A percentile compares a stretch with the other conserved stretches of the same genome.
phyloP scores from a whole-genome alignment of 164 flowering plant genomes.

The Liriodendron chinense region DNA sequence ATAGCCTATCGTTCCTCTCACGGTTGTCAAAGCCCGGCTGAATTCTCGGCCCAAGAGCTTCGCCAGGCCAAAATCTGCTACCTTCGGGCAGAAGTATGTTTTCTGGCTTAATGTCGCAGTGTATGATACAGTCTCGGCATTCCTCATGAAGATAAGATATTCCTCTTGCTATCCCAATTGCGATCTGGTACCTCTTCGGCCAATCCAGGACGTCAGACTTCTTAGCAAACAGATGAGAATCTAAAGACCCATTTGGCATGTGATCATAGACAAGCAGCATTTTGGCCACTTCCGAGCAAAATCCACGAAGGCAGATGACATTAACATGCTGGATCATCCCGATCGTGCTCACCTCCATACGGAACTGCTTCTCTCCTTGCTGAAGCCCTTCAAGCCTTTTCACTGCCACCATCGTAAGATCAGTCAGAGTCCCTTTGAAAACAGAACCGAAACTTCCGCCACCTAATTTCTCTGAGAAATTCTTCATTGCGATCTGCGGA shows the following conservation, averaged over 20 bases:
- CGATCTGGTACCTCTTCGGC: slow-evolving; percentile 32
- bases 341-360: slow-evolving; percentile 59
- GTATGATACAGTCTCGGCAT: slow-evolving; percentile 38
- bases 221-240: slow-evolving; percentile 28
- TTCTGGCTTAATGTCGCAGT: slow-evolving; percentile 42
- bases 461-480: slow-evolving; percentile 48
- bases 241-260: slow-evolving; percentile 52
- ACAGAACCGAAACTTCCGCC: slow-evolving; percentile 56
- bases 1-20: slow-evolving; percentile 42
- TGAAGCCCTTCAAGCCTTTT: slow-evolving; percentile 43
- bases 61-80: slow-evolving; percentile 39
- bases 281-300: slow-evolving; percentile 41
- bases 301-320: slow-evolving; percentile 50
- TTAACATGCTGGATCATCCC: slow-evolving; percentile 60
- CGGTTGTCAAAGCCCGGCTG: slow-evolving; percentile 32
- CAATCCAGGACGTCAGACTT: slow-evolving; percentile 15
- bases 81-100: slow-evolving; percentile 34
- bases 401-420: slow-evolving; percentile 36
- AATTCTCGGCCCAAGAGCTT: slow-evolving; percentile 34
- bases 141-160: slow-evolving; percentile 32
- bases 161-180: slow-evolving; percentile 34
- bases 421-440: slow-evolving; percentile 38
- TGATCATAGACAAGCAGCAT: slow-evolving; percentile 50
- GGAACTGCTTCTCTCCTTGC: slow-evolving; percentile 59
- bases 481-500: slow-evolving; percentile 39